phyloP scores from a whole-genome alignment of 306 rosid genomes.

The Corylus heterophylla region DNA sequence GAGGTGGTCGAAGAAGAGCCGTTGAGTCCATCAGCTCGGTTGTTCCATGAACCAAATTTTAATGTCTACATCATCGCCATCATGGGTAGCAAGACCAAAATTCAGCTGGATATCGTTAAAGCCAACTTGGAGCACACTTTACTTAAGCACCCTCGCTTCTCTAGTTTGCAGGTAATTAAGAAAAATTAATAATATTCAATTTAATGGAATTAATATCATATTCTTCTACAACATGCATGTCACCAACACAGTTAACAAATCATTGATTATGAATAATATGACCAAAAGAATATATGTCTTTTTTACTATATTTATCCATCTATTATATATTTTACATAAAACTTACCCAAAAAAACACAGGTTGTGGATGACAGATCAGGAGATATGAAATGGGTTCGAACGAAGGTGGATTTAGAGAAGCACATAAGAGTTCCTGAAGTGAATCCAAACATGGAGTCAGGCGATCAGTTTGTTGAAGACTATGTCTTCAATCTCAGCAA shows the following conservation, averaged over 20 bases:
- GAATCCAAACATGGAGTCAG: background rate
- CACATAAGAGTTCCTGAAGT: conserved; percentile 23
- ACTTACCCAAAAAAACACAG: background rate
- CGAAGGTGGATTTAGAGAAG: conserved; percentile 33
- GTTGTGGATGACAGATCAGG: conserved; percentile 19
- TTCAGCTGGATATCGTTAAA: conserved; percentile 9
- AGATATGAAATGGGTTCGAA: conserved; percentile 38
- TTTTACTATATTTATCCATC: too few species aligned
- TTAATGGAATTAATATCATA: too few species aligned
- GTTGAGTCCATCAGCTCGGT: conserved; percentile 32
- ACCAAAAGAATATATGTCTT: too few species aligned
- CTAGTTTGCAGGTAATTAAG: conserved; percentile 31
- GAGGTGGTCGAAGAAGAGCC: conserved; percentile 28
- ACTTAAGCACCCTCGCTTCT: conserved; percentile 45
- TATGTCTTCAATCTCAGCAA: conserved; percentile 33
- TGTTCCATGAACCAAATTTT: conserved; percentile 41
- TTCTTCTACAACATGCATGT: too few species aligned
- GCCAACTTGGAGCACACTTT: conserved; percentile 30
- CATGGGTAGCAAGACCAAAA: conserved; percentile 28
- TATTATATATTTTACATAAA: background rate
- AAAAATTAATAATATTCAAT: too few species aligned
- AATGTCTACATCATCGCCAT: conserved; percentile 37
- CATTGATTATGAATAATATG: too few species aligned
- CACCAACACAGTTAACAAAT: too few species aligned
- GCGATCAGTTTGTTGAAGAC: conserved; percentile 34